Base-by-base conservation (phyloP, 202 grass and related monocot species). In the Zizania palustris region DNA sequence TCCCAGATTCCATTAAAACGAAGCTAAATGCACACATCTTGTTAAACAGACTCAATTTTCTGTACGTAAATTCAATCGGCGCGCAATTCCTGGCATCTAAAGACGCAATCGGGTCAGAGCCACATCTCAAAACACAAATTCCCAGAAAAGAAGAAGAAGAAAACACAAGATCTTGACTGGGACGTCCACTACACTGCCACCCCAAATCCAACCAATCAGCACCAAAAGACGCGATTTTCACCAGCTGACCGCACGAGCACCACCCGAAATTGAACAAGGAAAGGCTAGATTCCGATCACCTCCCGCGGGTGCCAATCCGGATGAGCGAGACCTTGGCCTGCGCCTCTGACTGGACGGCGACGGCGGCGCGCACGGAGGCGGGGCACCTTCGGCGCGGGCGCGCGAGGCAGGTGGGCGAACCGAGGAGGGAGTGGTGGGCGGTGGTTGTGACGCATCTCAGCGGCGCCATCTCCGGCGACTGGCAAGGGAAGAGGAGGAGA, bases 231-330 rank as follows among this genome's bases (percentile, higher is more conserved):
- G 34, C 67, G 36, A 75, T 50, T 80, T 59, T 75, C 19, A 11
- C 48, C 45, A 13, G 4, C n/a, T 0, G 5, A 16, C 9, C 44
- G 22, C 61, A 44, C 49, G 67, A 35, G 34, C 6, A 3, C 12
- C 51, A 0, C 11, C 42, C 57, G 7, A 20, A 48, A 15, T 11
- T 20, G 66, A 71, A 74, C 20, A 72, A 73, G 56, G 9, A 71
- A 63, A 83, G 72, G 67, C 39, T 62, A 22, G 57, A 88, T 49
- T 79, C 21, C 62, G 65, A 45, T 69, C 81, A 99, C 96, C 92
- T 99, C 56, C 96, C 96, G 60, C 96, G 82, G 21, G 92, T 99
- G n/a, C 96, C 90, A 89, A 99, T 96, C 82, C 92, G 85, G 56
- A 99, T 57, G 42, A 99, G 85, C 71, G 92, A 86, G 67, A 99